These are phyloP conservation scores for Aspergillus quadrilineatus DNA, from an alignment of 2,329 filamentous ascomycete species.

Conservation along the genomic window DNA sequence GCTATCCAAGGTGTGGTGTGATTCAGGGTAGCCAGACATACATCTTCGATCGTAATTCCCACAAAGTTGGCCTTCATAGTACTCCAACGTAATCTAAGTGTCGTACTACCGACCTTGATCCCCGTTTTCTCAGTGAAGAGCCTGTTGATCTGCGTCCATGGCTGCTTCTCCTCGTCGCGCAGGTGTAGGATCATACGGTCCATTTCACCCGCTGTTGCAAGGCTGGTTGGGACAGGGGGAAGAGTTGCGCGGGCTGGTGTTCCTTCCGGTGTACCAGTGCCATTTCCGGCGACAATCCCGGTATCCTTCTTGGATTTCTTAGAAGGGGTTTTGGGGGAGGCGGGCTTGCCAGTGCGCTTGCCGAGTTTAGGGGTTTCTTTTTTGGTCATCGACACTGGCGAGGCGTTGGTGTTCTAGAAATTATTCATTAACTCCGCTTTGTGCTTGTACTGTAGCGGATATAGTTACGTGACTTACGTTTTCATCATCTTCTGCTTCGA, in stretches of 20 bases:
- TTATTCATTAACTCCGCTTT: neutral
- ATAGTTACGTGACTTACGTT: neutral
- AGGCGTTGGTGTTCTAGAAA: neutral
- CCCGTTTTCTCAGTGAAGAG: conserved; percentile 30
- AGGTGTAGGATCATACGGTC: conserved; percentile 31
- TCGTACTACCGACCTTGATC: conserved; percentile 32
- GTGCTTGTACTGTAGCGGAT: neutral
- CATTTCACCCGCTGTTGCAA: conserved; percentile 20
- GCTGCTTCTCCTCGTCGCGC: conserved; percentile 25
- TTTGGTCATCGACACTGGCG: neutral
- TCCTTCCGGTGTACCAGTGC: neutral
- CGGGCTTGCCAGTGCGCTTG: conserved; percentile 25
- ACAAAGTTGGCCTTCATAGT: conserved; percentile 42
- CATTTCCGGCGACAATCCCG: neutral
- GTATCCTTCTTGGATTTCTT: conserved; percentile 18
- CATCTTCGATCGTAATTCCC: conserved; percentile 37
- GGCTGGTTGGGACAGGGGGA: conserved; percentile 24
- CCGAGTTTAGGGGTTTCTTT: conserved; percentile 15
- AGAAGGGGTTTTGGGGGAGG: conserved; percentile 5
- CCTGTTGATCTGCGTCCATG: conserved; percentile 29
- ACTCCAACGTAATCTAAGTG: conserved; percentile 40
- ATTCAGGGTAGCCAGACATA: conserved; percentile 14
- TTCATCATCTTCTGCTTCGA: neutral
- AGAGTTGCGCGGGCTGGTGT: conserved; percentile 12
- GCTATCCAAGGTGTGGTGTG: no score